Percentiles rank a stretch among this genome's conserved stretches.
Evolutionary conservation across 352 stramenopile genomes (phyloP).

Genomic region (Globisporangium cederbergense): DNA sequence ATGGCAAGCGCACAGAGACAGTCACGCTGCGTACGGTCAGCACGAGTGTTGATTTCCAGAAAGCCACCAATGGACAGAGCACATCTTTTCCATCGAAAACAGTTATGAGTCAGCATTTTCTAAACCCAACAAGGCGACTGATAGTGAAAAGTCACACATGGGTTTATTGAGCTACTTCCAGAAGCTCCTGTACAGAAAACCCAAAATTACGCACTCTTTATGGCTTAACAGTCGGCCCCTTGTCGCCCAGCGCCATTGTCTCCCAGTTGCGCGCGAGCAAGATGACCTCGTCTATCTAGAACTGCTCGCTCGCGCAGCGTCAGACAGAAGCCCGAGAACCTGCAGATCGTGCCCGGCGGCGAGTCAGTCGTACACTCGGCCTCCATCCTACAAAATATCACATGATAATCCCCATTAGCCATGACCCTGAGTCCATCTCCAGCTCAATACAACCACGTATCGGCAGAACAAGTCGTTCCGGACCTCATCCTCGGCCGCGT

Average conservation of each 20-base stretch:
- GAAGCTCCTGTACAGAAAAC: no score
- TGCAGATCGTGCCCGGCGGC: not conserved
- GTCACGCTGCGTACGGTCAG: no score
- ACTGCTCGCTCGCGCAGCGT: not conserved
- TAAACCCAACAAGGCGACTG: no score
- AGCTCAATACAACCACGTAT: not conserved
- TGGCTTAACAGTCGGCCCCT: not conserved
- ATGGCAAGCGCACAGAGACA: no score
- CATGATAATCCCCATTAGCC: not conserved
- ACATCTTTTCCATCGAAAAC: no score
- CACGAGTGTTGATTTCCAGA: no score
- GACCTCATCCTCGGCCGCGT: not conserved
- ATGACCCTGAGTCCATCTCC: not conserved
- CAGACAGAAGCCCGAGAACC: not conserved
- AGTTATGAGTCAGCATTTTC: no score
- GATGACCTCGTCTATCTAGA: conserved; percentile 10
- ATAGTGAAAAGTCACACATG: no score
- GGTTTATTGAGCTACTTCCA: no score
- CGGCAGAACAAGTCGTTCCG: conserved; percentile 17
- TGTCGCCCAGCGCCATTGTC: not conserved
- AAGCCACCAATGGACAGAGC: no score
- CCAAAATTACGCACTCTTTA: no score
- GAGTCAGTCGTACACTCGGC: not conserved
- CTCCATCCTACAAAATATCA: not conserved
- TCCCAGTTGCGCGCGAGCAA: conserved; percentile 10